A percentile compares a stretch with the other conserved stretches of the same genome.
These are phyloP conservation scores for Suhomyces prunicola DNA, from an alignment of 805 yeast genomes.

Conservation along the genomic window DNA sequence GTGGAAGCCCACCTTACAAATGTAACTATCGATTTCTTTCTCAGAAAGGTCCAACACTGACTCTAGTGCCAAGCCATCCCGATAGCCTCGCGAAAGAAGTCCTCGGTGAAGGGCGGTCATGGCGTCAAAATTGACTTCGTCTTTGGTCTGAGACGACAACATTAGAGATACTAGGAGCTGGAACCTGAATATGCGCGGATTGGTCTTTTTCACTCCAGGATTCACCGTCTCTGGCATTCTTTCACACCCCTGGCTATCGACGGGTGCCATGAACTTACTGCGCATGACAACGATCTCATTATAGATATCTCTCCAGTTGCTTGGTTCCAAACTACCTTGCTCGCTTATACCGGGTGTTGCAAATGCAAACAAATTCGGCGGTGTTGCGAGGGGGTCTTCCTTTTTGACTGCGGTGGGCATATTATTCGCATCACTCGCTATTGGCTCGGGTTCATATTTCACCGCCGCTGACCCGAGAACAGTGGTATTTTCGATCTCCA, in stretches of 20 bases:
- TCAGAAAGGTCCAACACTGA: constrained; percentile 51
- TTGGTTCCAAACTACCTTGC: constrained; percentile 21
- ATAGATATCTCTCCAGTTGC: constrained; percentile 55
- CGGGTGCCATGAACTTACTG: constrained; percentile 67
- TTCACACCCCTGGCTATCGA: constrained; percentile 86
- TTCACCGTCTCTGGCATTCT: constrained; percentile 46
- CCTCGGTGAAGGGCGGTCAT: constrained; percentile 57
- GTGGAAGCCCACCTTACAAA: constrained; percentile 86
- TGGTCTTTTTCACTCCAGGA: constrained; percentile 25
- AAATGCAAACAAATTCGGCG: constrained; percentile 1
- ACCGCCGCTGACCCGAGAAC: neutral
- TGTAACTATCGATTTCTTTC: constrained; percentile 56
- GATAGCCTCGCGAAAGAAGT: constrained; percentile 35
- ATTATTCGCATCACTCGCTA: neutral
- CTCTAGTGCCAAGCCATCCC: constrained; percentile 57
- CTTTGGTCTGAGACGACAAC: constrained; percentile 91
- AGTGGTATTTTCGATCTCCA: neutral
- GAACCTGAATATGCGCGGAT: constrained; percentile 52
- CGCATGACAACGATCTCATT: constrained; percentile 67
- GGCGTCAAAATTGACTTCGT: constrained; percentile 75
- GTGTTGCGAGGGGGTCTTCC: neutral
- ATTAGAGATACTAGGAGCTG: constrained; percentile 77
- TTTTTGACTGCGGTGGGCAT: neutral
- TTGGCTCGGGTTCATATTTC: neutral
- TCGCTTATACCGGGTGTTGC: neutral